Base-by-base conservation (phyloP, 2,329 filamentous ascomycete species). In the Xylaria sp. region DNA sequence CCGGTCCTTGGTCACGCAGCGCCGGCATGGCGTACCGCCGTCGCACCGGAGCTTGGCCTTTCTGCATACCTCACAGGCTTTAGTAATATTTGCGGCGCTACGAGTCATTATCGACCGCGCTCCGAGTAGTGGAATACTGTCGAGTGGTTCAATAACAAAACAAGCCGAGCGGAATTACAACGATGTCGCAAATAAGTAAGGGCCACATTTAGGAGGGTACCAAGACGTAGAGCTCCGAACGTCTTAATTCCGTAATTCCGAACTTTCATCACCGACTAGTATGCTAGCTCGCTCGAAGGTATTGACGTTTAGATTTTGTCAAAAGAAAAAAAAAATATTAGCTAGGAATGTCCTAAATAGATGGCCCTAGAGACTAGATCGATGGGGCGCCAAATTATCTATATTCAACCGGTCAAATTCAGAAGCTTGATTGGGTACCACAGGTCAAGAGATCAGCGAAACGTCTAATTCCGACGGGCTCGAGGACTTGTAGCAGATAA, bases 21-120 rank as follows among this genome's bases (percentile, higher is more conserved):
- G 60, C 44, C 16, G 59, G 58, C 65, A 67, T 35, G 65, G 65
- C 9, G 48, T 51, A 44, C 54, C 51, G 42, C 65, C 65, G 47
- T 67, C 50, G 47, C 65, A 67, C 5, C 65, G 59, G 23, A 62
- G 59, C 42, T 67, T 67, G 9, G 65, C 59, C 37, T 67, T 67
- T 29, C 60, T 50, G 65, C 65, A 67, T 58, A 48, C 50, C 25
- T 67, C 60, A 37, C 59, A 67, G 25, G 65, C 65, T 53, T 67
- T 67, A 37, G 42, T 55, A 32, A 62, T 62, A 27, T 67, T 67
- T 29, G 51, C 47, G 44, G 59, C 54, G 25, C 23, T 51, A 18
- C 51, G 58, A 4, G 53, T 53, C 65, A 63, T 67, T 12, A 25
- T 47, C 25, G 37, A 29, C 35, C 44, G 44, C 12, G 21, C 48